Conservation (phyloP, 2,329 filamentous ascomycete genomes). For the Phaeosphaeria sp. region DNA sequence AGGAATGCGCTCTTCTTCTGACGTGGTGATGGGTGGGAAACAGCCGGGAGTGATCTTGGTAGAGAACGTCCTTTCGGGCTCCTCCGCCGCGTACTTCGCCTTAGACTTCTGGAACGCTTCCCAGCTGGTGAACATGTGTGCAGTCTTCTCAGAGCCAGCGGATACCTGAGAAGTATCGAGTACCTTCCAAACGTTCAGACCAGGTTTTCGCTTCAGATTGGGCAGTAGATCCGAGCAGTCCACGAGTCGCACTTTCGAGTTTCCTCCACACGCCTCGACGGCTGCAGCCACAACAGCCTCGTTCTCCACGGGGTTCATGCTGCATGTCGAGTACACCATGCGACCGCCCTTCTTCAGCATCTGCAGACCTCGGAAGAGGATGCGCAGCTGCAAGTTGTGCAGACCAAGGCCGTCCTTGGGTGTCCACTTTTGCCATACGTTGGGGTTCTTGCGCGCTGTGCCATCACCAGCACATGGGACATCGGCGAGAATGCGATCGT, state of each 20-base stretch:
- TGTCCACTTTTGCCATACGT: conserved; percentile 94
- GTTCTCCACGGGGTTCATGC: conserved; percentile 98
- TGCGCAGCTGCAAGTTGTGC: conserved; percentile 85
- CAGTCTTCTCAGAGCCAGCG: conserved; percentile 69
- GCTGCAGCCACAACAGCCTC: conserved; percentile 89
- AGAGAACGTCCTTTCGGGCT: conserved; percentile 64
- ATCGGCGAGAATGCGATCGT: conserved; percentile 94
- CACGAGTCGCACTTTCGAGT: conserved; percentile 79
- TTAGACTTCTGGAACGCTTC: conserved; percentile 77
- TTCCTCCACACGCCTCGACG: conserved; percentile 87
- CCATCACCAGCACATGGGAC: conserved; percentile 97
- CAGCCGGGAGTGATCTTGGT: conserved; percentile 73
- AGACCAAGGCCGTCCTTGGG: conserved; percentile 87
- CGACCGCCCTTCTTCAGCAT: conserved; percentile 95
- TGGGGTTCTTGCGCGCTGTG: conserved; percentile 89
- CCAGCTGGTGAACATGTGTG: conserved; percentile 81
- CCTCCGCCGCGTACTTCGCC: conserved; percentile 62
- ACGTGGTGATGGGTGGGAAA: conserved; percentile 73
- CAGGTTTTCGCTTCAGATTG: conserved; percentile 75
- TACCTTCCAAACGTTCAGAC: conserved; percentile 83
- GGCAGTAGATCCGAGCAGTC: conserved; percentile 83
- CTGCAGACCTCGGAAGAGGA: conserved; percentile 89
- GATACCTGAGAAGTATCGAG: conserved; percentile 60
- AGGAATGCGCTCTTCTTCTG: conserved; percentile 67
- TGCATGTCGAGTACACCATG: conserved; percentile 98